Percentiles rank a stretch among this genome's conserved stretches.
These are phyloP conservation scores for Paxillus ammoniavirescens DNA, from an alignment of 768 basidiomycete species.

Conservation along the genomic window DNA sequence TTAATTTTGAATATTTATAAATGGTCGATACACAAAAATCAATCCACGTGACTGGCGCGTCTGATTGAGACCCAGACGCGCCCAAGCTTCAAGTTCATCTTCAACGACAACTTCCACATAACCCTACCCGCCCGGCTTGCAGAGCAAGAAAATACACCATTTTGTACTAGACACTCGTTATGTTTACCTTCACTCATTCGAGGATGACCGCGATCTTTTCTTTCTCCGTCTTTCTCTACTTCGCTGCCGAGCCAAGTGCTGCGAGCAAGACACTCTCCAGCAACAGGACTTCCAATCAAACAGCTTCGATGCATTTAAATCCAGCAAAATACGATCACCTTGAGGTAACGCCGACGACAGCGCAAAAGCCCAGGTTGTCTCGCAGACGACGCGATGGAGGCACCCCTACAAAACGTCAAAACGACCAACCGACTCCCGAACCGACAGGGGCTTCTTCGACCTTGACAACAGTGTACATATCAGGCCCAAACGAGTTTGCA, in stretches of 20 bases:
- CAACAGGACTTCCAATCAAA: too few relatives aligned
- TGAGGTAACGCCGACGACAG: background rate
- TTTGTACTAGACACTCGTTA: background rate
- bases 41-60: slow-evolving; percentile 22
- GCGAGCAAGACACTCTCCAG: background rate
- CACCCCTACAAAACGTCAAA: slow-evolving; percentile 19
- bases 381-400: background rate
- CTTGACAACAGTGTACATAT: slow-evolving; percentile 37
- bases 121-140: slow-evolving; percentile 8
- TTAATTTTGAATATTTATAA: too few relatives aligned
- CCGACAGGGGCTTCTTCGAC: slow-evolving; percentile 35
- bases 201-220: slow-evolving; percentile 10
- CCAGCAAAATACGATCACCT: background rate
- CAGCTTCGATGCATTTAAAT: too few relatives aligned
- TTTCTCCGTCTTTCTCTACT: background rate
- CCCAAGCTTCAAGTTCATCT: background rate
- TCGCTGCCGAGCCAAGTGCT: background rate
- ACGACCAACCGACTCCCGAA: slow-evolving; percentile 36
- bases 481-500: slow-evolving; percentile 29
- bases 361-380: background rate
- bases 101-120: background rate
- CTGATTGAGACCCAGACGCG: background rate
- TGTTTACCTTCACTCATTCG: slow-evolving; percentile 7
- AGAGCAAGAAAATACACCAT: slow-evolving; percentile 8
- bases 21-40: slow-evolving; percentile 8